phyloP scores from a whole-genome alignment of 805 yeast species.

The Pichia californica region DNA sequence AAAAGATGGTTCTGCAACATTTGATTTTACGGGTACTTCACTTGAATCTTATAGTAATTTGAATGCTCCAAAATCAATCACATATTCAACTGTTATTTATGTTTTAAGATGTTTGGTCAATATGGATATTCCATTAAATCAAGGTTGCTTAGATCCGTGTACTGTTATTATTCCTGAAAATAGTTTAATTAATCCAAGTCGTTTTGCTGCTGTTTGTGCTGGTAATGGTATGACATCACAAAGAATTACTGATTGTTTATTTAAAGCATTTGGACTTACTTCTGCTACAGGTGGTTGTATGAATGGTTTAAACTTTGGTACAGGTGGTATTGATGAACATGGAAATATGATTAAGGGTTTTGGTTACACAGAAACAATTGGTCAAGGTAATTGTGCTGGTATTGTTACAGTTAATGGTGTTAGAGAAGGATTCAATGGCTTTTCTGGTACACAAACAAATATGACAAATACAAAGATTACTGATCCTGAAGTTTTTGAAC shows the following conservation, averaged over 20 bases:
- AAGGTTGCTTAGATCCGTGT: conserved; percentile 84
- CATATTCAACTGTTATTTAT: conserved; percentile 82
- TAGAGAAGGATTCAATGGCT: conserved; percentile 44
- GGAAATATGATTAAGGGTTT: conserved; percentile 56
- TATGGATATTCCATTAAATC: conserved; percentile 86
- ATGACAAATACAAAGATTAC: conserved; percentile 93
- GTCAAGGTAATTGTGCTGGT: conserved; percentile 97
- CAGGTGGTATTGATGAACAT: conserved; percentile 51
- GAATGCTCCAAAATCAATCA: conserved; percentile 89
- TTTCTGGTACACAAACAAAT: conserved; percentile 83
- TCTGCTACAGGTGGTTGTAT: conserved; percentile 97
- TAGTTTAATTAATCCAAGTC: conserved; percentile 64
- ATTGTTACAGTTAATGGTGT: conserved; percentile 15
- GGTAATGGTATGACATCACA: conserved; percentile 96
- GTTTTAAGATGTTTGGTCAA: conserved; percentile 79
- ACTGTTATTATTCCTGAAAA: conserved; percentile 56
- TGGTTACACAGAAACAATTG: conserved; percentile 91
- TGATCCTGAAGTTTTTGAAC: conserved; percentile 83
- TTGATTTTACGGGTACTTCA: conserved; percentile 84
- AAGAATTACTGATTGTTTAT: conserved; percentile 80
- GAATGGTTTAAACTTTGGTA: conserved; percentile 89
- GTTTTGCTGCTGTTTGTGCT: conserved; percentile 91
- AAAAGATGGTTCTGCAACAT: conserved; percentile 49
- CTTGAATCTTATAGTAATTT: conserved; percentile 81
- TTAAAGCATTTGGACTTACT: conserved; percentile 80